Percentiles rank a stretch among this genome's conserved stretches.
phyloP scores from a whole-genome alignment of 163 green algal species.

The Coccomyxa subellipsoidea region DNA sequence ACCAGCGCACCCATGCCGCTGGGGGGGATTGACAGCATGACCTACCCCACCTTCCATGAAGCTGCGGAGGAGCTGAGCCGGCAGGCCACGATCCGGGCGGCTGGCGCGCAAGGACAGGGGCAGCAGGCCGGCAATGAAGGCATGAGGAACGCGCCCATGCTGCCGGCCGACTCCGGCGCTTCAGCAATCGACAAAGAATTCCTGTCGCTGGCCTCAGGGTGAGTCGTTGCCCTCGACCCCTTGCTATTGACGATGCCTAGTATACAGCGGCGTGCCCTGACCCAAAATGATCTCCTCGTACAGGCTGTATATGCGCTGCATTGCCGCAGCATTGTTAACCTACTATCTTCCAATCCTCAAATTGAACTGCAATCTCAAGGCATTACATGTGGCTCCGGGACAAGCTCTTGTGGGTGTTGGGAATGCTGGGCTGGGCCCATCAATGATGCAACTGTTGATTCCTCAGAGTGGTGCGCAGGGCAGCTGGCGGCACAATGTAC shows the following conservation, averaged over 20 bases:
- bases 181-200: neutral
- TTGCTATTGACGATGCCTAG: too few relatives aligned
- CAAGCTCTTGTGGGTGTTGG: too few relatives aligned
- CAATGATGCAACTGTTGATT: neutral
- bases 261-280: too few relatives aligned
- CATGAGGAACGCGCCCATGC: neutral
- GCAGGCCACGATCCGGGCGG: neutral
- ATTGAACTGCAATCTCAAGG: too few relatives aligned
- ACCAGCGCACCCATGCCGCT: neutral
- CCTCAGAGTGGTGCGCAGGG: neutral
- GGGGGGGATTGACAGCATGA: neutral
- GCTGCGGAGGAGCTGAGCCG: neutral
- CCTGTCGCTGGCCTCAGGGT: neutral
- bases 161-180: neutral
- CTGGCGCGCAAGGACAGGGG: neutral
- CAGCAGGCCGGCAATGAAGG: too few relatives aligned
- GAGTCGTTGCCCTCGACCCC: neutral
- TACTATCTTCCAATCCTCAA: too few relatives aligned
- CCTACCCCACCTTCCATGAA: neutral
- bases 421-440: too few relatives aligned
- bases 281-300: too few relatives aligned
- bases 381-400: too few relatives aligned
- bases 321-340: too few relatives aligned
- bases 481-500: neutral
- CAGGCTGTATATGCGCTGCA: too few relatives aligned